Evolutionary conservation across 345 rosid genomes (phyloP), one percentile per base, ranked within the genome.

Genomic region (Pugionium cornutum): DNA sequence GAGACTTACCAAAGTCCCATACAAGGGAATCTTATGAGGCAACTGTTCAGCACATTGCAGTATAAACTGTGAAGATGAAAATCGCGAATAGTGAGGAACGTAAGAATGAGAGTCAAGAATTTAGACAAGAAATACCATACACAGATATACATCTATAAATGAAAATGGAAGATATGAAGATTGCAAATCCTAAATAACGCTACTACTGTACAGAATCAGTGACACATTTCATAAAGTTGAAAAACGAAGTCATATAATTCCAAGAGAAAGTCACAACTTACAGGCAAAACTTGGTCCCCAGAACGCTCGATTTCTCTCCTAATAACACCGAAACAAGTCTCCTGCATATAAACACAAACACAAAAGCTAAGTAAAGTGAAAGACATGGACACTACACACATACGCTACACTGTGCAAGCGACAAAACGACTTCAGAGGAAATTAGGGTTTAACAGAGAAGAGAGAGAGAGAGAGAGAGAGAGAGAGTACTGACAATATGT

Each of bases 21-120:
- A 90, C 32, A 94, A 67, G 48, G 99, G 92, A 84, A 83, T 80
- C 83, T 91, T 90, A 82, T 90, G 97, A 73, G 99, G 97, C 83
- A 91, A 82, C 57, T 90, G 92, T 57, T 85, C 87, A 4, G 90
- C 89, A 58, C 97, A 94, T 48, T 85, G 86, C 54, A 91, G 77
- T 74, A 94, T 77, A 72, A 75, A 87, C 97, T 90, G 96, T 36
- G 49, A 64, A n/a, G 55, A 73, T 28, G 29, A 54, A 39, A 53
- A 29, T 3, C 28, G 29, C 5, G 1, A 49, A 33, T 2, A 39
- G 8, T 40, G 9, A 68, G 29, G 35, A 26, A 45, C 28, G 18
- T 6, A 44, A 7, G 34, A 44, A 11, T 39, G 2, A 33, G 7
- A 29, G 36, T 44, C 28, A 33, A 7, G 7, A 25, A 33, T 8